Conservation (phyloP, 148 eudicot species). For the Nepenthes gracilis region DNA sequence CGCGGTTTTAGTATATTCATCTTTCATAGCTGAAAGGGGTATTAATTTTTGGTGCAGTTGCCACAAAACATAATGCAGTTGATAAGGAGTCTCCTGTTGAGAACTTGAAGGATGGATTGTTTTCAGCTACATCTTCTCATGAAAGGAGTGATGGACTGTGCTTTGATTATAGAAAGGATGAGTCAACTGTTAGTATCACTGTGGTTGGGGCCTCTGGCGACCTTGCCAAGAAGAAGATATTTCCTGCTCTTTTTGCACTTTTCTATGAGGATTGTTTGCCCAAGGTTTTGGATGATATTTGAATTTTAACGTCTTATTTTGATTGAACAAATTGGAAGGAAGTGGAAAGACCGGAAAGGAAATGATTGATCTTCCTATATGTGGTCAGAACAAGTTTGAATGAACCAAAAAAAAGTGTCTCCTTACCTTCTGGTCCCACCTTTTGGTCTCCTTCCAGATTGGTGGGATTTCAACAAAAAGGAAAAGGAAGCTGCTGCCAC, state of each 20-base stretch:
- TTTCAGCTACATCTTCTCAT: constrained; percentile 26
- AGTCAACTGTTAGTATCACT: constrained; percentile 84
- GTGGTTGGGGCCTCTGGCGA: constrained; percentile 99
- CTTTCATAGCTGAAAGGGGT: too few species aligned
- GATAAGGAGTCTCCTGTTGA: constrained; percentile 27
- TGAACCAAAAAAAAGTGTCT: too few species aligned
- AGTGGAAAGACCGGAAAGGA: background rate
- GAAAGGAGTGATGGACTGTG: constrained; percentile 24
- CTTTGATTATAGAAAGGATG: constrained; percentile 32
- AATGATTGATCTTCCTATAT: background rate
- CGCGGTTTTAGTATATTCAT: too few species aligned
- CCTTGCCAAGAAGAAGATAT: constrained; percentile 97
- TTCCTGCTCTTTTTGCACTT: constrained; percentile 98
- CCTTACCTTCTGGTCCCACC: too few species aligned
- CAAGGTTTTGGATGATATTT: constrained; percentile 35
- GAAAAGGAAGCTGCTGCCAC: too few species aligned
- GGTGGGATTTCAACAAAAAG: too few species aligned
- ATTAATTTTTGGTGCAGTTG: constrained; percentile 30
- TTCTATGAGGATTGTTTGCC: constrained; percentile 88
- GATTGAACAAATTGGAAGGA: background rate
- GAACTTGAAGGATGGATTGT: constrained; percentile 34
- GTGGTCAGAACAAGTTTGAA: too few species aligned
- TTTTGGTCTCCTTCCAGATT: too few species aligned
- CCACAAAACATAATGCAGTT: constrained; percentile 24
- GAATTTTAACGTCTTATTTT: background rate